Conservation (phyloP, 192 early-diverging fungal genomes). For the Umbelopsis ramanniana region DNA sequence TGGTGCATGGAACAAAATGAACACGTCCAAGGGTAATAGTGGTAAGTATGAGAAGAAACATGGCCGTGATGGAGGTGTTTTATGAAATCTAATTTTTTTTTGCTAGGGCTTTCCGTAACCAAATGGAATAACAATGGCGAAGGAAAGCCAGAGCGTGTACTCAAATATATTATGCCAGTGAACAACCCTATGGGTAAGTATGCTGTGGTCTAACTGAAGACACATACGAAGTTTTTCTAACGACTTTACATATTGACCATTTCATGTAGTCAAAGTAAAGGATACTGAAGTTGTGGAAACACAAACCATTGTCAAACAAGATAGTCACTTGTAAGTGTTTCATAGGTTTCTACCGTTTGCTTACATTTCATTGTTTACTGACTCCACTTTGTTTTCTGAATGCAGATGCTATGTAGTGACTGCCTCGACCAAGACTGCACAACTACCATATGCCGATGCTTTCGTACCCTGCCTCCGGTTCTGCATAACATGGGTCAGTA, state of each 20-base stretch:
- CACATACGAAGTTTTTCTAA: neutral
- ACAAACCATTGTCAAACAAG: conserved; percentile 55
- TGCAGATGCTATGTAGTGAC: conserved; percentile 52
- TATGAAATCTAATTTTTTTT: neutral
- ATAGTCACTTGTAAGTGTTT: conserved; percentile 61
- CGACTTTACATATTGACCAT: neutral
- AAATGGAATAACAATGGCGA: conserved; percentile 24
- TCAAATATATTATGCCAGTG: conserved; percentile 70
- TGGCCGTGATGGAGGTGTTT: neutral
- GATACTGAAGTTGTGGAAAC: conserved; percentile 67
- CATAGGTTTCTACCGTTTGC: conserved; percentile 25
- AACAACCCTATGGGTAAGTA: conserved; percentile 69
- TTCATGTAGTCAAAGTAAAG: conserved; percentile 64
- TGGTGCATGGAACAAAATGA: conserved; percentile 33
- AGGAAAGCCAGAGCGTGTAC: conserved; percentile 39
- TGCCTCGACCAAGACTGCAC: conserved; percentile 51
- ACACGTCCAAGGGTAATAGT: conserved; percentile 10
- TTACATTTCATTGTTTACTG: conserved; percentile 18
- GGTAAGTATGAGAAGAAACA: conserved; percentile 9
- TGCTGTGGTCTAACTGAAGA: neutral
- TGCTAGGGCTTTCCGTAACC: neutral
- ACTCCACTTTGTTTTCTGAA: neutral
- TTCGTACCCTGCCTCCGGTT: conserved; percentile 65
- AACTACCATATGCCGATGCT: conserved; percentile 71
- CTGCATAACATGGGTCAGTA: conserved; percentile 68